Evolutionary conservation across 495 filamentous ascomycete genomes (phyloP).

Genomic region (Aspergillus ostianus): DNA sequence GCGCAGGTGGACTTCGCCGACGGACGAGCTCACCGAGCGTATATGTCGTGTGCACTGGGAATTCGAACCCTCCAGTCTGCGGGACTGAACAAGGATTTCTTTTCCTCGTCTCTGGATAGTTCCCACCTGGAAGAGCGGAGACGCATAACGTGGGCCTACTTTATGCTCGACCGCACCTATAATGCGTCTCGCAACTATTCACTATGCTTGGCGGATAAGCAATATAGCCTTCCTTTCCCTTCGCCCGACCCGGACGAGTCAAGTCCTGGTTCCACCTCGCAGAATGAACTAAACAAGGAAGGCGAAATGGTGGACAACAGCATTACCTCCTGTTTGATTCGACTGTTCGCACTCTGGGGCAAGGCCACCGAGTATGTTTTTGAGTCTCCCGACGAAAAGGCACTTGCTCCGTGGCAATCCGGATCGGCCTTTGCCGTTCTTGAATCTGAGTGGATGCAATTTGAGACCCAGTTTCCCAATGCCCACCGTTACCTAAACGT

Average conservation of each 20-base stretch:
- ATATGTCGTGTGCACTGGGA: slow-evolving; percentile 25
- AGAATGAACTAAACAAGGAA: slow-evolving; percentile 18
- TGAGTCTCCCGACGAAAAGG: slow-evolving; percentile 17
- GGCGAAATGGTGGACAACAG: slow-evolving; percentile 26
- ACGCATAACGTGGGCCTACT: slow-evolving; percentile 31
- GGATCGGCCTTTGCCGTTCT: slow-evolving; percentile 27
- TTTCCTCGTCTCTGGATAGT: slow-evolving; percentile 3
- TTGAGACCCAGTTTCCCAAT: slow-evolving; percentile 31
- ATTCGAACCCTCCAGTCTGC: slow-evolving; percentile 26
- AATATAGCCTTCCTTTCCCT: slow-evolving; percentile 26
- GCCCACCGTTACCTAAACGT: slow-evolving; percentile 30
- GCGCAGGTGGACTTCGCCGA: slow-evolving; percentile 30
- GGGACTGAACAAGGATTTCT: slow-evolving; percentile 23
- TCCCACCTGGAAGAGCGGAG: slow-evolving; percentile 15
- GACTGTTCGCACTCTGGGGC: slow-evolving; percentile 28
- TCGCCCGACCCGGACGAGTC: neutral
- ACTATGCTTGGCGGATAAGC: slow-evolving; percentile 26
- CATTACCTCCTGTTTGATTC: slow-evolving; percentile 24
- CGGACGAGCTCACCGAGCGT: slow-evolving; percentile 25
- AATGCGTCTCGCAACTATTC: slow-evolving; percentile 30
- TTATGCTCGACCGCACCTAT: slow-evolving; percentile 33
- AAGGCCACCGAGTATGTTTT: slow-evolving; percentile 32
- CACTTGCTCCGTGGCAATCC: slow-evolving; percentile 27
- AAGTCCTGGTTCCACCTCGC: slow-evolving; percentile 13
- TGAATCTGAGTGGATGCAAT: slow-evolving; percentile 33